phyloP scores from a whole-genome alignment of 768 basidiomycete genomes.

The Omphalotus guepiniiformis region DNA sequence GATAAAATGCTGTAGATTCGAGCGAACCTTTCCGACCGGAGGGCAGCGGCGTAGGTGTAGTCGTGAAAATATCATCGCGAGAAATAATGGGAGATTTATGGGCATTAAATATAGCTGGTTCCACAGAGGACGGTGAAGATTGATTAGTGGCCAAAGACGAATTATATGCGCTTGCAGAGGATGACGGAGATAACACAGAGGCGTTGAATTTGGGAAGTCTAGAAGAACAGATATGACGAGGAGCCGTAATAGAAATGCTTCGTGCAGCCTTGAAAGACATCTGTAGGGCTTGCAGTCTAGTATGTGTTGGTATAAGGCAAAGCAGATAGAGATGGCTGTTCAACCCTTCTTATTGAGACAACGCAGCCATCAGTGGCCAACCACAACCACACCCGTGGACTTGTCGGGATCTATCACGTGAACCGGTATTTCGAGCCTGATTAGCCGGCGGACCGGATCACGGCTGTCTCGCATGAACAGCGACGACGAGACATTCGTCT shows the following conservation, averaged over 20 bases:
- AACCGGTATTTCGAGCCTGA: no score
- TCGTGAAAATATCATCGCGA: not conserved
- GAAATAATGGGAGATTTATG: not conserved
- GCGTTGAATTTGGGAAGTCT: not conserved
- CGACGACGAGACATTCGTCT: slow-evolving; percentile 59
- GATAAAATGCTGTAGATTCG: not conserved
- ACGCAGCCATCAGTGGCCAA: no score
- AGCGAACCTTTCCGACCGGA: no score
- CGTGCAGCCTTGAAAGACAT: not conserved
- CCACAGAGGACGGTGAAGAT: slow-evolving; percentile 15
- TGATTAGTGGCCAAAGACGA: slow-evolving; percentile 27
- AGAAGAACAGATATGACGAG: not conserved
- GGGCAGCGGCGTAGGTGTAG: no score
- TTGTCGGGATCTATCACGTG: no score
- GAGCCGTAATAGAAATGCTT: not conserved
- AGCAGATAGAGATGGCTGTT: no score
- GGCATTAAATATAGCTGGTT: not conserved
- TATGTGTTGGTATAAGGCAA: no score
- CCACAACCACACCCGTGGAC: no score
- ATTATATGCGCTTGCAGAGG: not conserved
- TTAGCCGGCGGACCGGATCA: no score
- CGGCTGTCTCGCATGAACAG: no score
- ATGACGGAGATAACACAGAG: not conserved
- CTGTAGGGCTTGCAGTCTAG: no score
- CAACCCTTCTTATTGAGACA: no score